Base-by-base conservation (phyloP, 495 filamentous ascomycete species). In the Aspergillus bertholletiae region DNA sequence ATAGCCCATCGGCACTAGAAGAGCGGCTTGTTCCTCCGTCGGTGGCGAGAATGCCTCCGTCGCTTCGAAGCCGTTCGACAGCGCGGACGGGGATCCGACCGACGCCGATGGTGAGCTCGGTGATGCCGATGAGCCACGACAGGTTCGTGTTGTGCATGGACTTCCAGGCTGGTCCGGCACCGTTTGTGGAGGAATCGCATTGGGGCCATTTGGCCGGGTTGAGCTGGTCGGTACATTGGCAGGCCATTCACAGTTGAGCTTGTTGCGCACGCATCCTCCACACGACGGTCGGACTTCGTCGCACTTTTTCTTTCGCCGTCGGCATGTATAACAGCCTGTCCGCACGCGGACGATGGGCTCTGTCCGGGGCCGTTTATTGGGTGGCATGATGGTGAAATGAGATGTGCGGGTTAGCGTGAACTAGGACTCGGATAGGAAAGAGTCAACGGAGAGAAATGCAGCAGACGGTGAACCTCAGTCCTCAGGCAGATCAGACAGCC, bases 261-360 rank as follows among this genome's bases (percentile, higher is more conserved):
- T 64, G 53, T 72, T 65, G 27, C 62, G 61, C 40, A 54, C 66
- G 74, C 84, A 73, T 24, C 70, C 70, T 15, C 81, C 79, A 83
- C 89, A 94, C 32, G 79, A 74, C 32, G 91, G 90, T 55, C 87
- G 89, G 12, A 80, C 75, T 73, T 94, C 90, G 63, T 94, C 90
- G 70, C 90, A 95, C 76, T 95, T 95, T 84, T 94, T 96, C 75
- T 94, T 94, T n/a, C 90, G 80, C 58, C 86, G 87, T 51, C 90
- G 78, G 69, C 90, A 95, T 27, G 89, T 91, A 59, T 88, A 84
- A 68, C 90, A 96, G 7, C 90, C 90, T 2, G 90, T 94, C 17
- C 70, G 56, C 21, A 73, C 70, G 44, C 70, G 68, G 8, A 73
- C 66, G 34, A 73, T 73, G 24, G 64, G 64, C 39, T 61, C 57